phyloP scores from a whole-genome alignment of 192 early-diverging fungal species.

The Coemansia sp. region DNA sequence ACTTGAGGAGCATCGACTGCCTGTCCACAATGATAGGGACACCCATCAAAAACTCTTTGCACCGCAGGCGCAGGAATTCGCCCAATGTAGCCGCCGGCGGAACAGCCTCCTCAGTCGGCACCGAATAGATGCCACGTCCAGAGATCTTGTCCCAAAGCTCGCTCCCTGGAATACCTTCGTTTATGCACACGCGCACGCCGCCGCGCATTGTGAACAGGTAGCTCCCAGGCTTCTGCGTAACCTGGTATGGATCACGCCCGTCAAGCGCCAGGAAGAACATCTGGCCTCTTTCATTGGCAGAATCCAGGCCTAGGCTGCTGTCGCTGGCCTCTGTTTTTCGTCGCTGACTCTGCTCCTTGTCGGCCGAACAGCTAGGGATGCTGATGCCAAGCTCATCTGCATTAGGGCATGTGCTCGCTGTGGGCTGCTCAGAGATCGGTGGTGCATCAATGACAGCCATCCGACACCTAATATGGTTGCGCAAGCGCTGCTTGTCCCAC shows the following conservation, averaged over 20 bases:
- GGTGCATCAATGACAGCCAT: conserved; percentile 49
- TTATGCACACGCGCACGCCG: conserved; percentile 49
- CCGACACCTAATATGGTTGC: conserved; percentile 41
- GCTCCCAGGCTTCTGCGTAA: conserved; percentile 45
- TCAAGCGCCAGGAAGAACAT: conserved; percentile 54
- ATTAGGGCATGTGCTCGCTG: neutral
- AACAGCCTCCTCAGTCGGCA: conserved; percentile 31
- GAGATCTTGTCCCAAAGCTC: conserved; percentile 50
- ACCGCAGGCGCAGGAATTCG: conserved; percentile 50
- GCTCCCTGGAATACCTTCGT: conserved; percentile 46
- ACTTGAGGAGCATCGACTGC: conserved; percentile 29
- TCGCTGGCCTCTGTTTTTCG: neutral
- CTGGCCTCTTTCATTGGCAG: conserved; percentile 32
- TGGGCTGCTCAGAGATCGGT: neutral
- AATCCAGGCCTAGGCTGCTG: neutral
- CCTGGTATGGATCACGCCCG: conserved; percentile 52
- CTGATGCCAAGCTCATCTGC: conserved; percentile 6
- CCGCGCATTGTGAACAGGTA: conserved; percentile 56
- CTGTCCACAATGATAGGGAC: conserved; percentile 51
- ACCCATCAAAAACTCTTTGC: conserved; percentile 54
- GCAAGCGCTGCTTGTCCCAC: conserved; percentile 59
- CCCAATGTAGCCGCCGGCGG: conserved; percentile 38
- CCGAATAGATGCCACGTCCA: conserved; percentile 46
- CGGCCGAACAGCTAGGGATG: neutral
- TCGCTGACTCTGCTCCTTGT: conserved; percentile 1